Percentiles rank a stretch among this genome's conserved stretches.
Conservation (phyloP, 495 filamentous ascomycete species). For the Pyrenula aspistea region DNA sequence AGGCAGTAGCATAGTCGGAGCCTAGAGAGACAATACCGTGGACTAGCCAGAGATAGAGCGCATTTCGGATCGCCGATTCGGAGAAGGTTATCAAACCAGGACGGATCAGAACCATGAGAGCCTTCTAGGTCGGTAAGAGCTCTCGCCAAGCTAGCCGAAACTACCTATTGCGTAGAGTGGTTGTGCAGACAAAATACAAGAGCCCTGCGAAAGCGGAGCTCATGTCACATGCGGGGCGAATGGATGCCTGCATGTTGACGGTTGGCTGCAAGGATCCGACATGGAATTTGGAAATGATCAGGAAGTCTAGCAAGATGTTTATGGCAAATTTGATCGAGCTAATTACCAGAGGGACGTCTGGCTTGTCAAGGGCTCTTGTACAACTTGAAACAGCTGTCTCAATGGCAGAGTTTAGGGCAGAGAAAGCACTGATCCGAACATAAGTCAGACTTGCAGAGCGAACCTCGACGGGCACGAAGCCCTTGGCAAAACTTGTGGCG, state of each 20-base stretch:
- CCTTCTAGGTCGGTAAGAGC: constrained; percentile 20
- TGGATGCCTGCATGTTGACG: constrained; percentile 50
- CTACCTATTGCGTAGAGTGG: constrained; percentile 12
- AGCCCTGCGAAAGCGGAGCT: constrained; percentile 44
- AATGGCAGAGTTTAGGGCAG: constrained; percentile 47
- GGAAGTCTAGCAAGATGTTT: constrained; percentile 59
- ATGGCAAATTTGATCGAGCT: constrained; percentile 47
- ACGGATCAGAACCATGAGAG: constrained; percentile 35
- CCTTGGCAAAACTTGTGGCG: constrained; percentile 39
- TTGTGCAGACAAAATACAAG: constrained; percentile 42
- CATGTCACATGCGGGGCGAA: constrained; percentile 50
- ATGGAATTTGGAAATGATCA: constrained; percentile 60
- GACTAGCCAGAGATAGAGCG: constrained; percentile 65
- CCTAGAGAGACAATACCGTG: constrained; percentile 50
- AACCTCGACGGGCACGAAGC: constrained; percentile 52
- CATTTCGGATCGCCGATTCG: constrained; percentile 57
- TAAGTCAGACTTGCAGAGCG: constrained; percentile 46
- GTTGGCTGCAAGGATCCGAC: constrained; percentile 40
- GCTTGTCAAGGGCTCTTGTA: constrained; percentile 57
- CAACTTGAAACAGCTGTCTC: constrained; percentile 48
- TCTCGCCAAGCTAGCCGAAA: not conserved
- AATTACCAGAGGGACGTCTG: constrained; percentile 62
- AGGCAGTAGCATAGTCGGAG: constrained; percentile 55
- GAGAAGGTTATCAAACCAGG: constrained; percentile 47
- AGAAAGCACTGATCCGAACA: constrained; percentile 52